Percentiles rank a stretch among this genome's conserved stretches.
Conservation (phyloP, 2,329 filamentous ascomycete species). For the Cladosporium sp. region DNA sequence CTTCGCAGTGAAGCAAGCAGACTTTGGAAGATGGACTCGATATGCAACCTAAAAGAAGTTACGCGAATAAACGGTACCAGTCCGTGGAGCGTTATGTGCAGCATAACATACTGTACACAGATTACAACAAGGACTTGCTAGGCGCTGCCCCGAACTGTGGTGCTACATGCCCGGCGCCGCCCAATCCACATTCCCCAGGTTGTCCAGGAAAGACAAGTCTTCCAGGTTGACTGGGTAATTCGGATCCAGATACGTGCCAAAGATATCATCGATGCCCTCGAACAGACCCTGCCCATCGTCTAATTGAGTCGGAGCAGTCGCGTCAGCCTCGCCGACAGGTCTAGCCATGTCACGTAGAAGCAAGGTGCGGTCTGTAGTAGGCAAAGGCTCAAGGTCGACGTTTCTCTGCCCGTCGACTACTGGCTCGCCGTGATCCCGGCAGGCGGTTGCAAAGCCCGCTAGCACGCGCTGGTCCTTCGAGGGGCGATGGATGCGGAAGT, state of each 20-base stretch:
- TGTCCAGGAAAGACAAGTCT: constrained; percentile 35
- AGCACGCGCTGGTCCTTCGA: constrained; percentile 18
- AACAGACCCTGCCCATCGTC: constrained; percentile 27
- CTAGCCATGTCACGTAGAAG: constrained; percentile 2
- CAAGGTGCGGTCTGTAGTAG: constrained; percentile 9
- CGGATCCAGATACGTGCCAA: constrained; percentile 36
- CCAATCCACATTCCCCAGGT: constrained; percentile 20
- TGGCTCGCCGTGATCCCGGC: constrained; percentile 16
- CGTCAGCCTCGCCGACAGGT: background rate
- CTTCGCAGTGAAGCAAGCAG: background rate
- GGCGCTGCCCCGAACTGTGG: background rate
- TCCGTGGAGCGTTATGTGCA: background rate
- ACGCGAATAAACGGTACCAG: background rate
- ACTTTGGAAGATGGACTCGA: background rate
- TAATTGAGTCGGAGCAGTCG: background rate
- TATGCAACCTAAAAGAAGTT: background rate
- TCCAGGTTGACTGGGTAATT: constrained; percentile 38
- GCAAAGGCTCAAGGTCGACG: constrained; percentile 1
- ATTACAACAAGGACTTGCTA: background rate
- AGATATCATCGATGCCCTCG: constrained; percentile 38
- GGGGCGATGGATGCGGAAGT: constrained; percentile 29
- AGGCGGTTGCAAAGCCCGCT: constrained; percentile 17
- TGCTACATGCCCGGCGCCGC: constrained; percentile 8
- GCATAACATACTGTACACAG: background rate
- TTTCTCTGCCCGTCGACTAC: constrained; percentile 13